Evolutionary conservation across 805 yeast genomes (phyloP), one percentile per base, ranked within the genome.

Genomic region (Ogataea naganishii): DNA sequence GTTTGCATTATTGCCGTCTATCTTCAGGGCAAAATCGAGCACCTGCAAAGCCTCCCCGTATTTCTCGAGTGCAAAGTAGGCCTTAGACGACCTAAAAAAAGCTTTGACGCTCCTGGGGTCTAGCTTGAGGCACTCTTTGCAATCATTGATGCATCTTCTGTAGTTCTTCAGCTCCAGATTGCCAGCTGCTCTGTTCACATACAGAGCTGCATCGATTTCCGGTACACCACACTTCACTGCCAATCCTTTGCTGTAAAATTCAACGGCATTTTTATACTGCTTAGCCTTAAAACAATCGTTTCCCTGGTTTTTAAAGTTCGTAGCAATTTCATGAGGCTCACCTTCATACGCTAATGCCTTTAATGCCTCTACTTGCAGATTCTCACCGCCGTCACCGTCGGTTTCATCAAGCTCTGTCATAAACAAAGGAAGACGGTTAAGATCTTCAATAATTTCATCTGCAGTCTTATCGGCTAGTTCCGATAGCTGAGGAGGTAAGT

Each of bases 311-410:
- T 86, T 85, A 62, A 88, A 92, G 47, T 86, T 88, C 15, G 72
- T 66, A 4, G 96, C 96, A 20, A 86, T 64, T 47, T 92, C 98
- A 45, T 80, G 77, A 0, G 96, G 96, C 39, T 85, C 95, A 26
- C 97, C 98, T 29, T 92, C 98, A 48, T 84, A 86, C 0, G 94
- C 95, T 42, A 92, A 62, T 5, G 95, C 89, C 48, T 79, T 80
- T 34, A 92, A 64, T 0, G 98, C 98, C 49, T 89, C 97, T 12
- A 92, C 58, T 30, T 74, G 78, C 4, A 64, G 48, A 46, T 82
- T 83, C 25, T 75, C 80, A 19, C 86, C 89, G 26, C 82, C 84
- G 4, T 69, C 77, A 11, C 82, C 86, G 41, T 81, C 85, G 3
- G 75, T 71, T 18, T 73, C 82, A 44, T 81, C 94, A 12, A 85